A percentile compares a stretch with the other conserved stretches of the same genome.
Evolutionary conservation across 768 basidiomycete species (phyloP).

Genomic region (Baorangia bicolor): DNA sequence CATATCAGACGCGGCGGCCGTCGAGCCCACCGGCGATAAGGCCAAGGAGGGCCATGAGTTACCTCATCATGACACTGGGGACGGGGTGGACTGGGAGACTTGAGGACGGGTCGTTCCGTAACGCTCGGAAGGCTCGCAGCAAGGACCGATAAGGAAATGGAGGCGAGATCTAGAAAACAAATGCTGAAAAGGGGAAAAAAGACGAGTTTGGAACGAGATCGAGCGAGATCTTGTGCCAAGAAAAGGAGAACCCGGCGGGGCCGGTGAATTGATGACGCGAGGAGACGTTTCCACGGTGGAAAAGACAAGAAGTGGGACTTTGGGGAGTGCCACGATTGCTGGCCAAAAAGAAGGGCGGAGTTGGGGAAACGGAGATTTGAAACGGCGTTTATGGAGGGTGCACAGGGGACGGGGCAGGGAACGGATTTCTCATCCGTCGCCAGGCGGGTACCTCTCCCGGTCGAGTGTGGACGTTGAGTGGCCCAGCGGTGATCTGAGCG

Average conservation of each 20-base stretch:
- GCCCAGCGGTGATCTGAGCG: neutral
- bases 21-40: constrained; percentile 22
- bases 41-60: neutral
- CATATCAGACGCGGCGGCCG: neutral
- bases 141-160: too few species aligned
- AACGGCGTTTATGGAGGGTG: constrained; percentile 20
- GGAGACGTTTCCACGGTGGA: too few species aligned
- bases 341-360: neutral
- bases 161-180: too few species aligned
- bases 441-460: too few species aligned
- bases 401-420: too few species aligned
- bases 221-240: neutral
- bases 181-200: too few species aligned
- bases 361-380: constrained; percentile 8
- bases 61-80: too few species aligned
- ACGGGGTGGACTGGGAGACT: too few species aligned
- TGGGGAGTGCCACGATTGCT: neutral
- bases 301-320: neutral
- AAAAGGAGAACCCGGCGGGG: neutral
- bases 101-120: too few species aligned
- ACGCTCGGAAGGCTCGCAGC: too few species aligned
- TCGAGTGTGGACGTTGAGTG: neutral
- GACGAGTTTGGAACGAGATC: too few species aligned
- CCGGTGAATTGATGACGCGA: neutral
- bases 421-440: too few species aligned